A percentile compares a stretch with the other conserved stretches of the same genome.
Conservation (phyloP, 306 rosid species). For the Pyrus bretschneideri region DNA sequence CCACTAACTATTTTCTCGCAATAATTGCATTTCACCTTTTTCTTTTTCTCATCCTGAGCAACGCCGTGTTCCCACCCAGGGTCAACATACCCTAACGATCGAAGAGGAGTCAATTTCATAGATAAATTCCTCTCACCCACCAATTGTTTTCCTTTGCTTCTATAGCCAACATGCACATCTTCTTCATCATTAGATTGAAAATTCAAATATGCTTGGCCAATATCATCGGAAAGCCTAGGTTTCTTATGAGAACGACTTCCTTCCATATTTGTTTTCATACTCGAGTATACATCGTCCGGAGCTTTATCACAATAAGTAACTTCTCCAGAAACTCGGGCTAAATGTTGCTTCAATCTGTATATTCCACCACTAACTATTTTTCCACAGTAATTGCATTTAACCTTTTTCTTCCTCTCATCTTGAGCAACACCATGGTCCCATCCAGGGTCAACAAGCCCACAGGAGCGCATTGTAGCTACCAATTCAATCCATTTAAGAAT, state of each 20-base stretch:
- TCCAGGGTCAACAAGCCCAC: slow-evolving; percentile 88
- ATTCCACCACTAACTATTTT: slow-evolving; percentile 96
- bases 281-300: slow-evolving; percentile 79
- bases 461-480: slow-evolving; percentile 71
- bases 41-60: slow-evolving; percentile 97
- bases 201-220: slow-evolving; percentile 60
- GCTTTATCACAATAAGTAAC: slow-evolving; percentile 95
- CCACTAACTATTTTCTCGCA: slow-evolving; percentile 93
- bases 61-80: slow-evolving; percentile 99
- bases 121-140: slow-evolving; percentile 48
- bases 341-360: slow-evolving; percentile 93
- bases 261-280: slow-evolving; percentile 85
- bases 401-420: slow-evolving; percentile 96
- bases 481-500: slow-evolving; percentile 12
- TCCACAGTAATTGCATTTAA: slow-evolving; percentile 94
- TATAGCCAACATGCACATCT: slow-evolving; percentile 53
- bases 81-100: slow-evolving; percentile 85
- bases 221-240: slow-evolving; percentile 55
- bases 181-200: slow-evolving; percentile 70
- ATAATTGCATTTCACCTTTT: slow-evolving; percentile 90
- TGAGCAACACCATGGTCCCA: slow-evolving; percentile 97
- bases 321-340: slow-evolving; percentile 95
- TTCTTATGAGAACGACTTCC: slow-evolving; percentile 79
- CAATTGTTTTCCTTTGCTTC: slow-evolving; percentile 80
- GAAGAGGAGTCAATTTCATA: slow-evolving; percentile 60